phyloP scores from a whole-genome alignment of 768 basidiomycete genomes.

The Suillus cothurnatus region DNA sequence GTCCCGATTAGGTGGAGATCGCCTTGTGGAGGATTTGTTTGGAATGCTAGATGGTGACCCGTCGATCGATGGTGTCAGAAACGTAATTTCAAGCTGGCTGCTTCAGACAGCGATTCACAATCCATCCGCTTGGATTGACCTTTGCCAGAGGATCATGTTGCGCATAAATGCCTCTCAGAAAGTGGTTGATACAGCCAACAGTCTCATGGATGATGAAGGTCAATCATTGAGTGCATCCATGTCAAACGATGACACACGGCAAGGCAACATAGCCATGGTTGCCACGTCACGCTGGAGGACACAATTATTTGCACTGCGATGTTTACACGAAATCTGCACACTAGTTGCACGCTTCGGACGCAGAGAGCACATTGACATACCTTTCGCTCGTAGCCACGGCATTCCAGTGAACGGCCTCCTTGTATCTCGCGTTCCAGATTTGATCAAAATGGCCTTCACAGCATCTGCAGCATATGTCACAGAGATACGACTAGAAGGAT shows the following conservation, averaged over 20 bases:
- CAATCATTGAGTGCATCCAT: conserved; percentile 79
- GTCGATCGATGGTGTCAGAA: conserved; percentile 88
- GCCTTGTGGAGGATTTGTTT: conserved; percentile 92
- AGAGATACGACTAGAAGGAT: conserved; percentile 89
- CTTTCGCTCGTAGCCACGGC: conserved; percentile 64
- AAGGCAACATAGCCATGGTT: conserved; percentile 38
- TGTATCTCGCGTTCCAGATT: conserved; percentile 83
- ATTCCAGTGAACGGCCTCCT: conserved; percentile 64
- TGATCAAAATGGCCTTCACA: conserved; percentile 98
- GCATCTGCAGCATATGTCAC: conserved; percentile 96
- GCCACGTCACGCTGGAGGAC: conserved; percentile 92
- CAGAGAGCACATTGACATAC: conserved; percentile 82
- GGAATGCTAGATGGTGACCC: conserved; percentile 95
- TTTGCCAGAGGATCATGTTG: conserved; percentile 97
- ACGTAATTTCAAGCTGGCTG: conserved; percentile 93
- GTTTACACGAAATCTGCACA: conserved; percentile 85
- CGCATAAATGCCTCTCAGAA: conserved; percentile 86
- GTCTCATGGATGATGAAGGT: conserved; percentile 86
- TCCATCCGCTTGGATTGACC: conserved; percentile 97
- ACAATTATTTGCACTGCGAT: conserved; percentile 91
- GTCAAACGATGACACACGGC: conserved; percentile 29
- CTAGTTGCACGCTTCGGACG: conserved; percentile 73
- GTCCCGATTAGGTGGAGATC: conserved; percentile 92
- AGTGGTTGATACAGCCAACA: conserved; percentile 60
- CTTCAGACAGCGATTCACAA: conserved; percentile 91